phyloP scores from a whole-genome alignment of 441 rosid genomes.

The Geranium incanum region DNA sequence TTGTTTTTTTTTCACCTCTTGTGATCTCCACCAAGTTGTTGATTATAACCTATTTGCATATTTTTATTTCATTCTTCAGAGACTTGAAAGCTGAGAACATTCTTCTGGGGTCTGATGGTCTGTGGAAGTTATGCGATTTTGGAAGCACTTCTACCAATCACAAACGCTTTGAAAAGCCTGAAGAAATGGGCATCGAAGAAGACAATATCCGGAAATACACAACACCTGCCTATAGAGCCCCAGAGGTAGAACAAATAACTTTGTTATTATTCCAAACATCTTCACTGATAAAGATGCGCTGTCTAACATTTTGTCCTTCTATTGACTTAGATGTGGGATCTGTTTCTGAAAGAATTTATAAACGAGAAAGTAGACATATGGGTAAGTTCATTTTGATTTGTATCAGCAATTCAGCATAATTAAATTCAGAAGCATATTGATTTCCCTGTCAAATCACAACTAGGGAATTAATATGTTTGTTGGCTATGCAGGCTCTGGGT shows the following conservation, averaged over 20 bases:
- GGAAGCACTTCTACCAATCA: conserved; percentile 90
- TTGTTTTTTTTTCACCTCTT: not conserved
- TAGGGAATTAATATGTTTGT: conserved; percentile 15
- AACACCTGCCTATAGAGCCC: conserved; percentile 92
- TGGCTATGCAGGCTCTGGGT: conserved; percentile 69
- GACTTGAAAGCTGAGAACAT: conserved; percentile 94
- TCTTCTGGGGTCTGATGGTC: conserved; percentile 66
- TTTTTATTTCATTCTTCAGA: conserved; percentile 34
- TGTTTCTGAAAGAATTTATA: conserved; percentile 73
- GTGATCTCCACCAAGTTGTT: not conserved
- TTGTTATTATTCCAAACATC: conserved; percentile 22
- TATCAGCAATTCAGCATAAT: not conserved
- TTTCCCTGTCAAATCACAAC: conserved; percentile 1
- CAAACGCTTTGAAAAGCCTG: conserved; percentile 81
- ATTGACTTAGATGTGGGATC: conserved; percentile 87
- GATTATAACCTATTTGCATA: not conserved
- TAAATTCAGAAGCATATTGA: conserved; percentile 1
- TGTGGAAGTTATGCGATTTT: conserved; percentile 87
- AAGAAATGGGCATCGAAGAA: conserved; percentile 97
- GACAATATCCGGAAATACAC: conserved; percentile 90
- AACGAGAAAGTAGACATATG: conserved; percentile 93
- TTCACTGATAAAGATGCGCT: conserved; percentile 25
- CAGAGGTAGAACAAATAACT: conserved; percentile 58
- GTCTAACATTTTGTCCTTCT: conserved; percentile 20
- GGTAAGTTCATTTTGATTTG: conserved; percentile 45